Conservation (phyloP, 2,329 filamentous ascomycete species). For the Periconia macrospinosa region DNA sequence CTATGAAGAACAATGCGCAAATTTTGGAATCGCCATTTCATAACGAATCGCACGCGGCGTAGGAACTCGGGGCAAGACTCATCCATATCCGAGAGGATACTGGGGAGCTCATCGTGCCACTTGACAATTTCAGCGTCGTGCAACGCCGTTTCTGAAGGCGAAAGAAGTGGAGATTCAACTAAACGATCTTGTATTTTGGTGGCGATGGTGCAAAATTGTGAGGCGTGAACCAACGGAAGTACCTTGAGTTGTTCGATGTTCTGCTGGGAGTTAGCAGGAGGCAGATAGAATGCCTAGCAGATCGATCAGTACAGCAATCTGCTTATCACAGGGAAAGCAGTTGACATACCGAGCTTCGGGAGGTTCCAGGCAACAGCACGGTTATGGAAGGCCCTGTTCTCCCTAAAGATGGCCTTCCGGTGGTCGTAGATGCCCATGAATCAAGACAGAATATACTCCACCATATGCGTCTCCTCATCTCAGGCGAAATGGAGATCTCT, state of each 20-base stretch:
- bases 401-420: slow-evolving; percentile 45
- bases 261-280: slow-evolving; percentile 37
- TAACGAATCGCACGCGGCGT: slow-evolving; percentile 70
- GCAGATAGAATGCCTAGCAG: slow-evolving; percentile 12
- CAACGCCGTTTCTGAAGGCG: slow-evolving; percentile 65
- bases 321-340: neutral
- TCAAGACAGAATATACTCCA: slow-evolving; percentile 51
- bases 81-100: slow-evolving; percentile 44
- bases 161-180: slow-evolving; percentile 68
- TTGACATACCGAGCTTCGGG: slow-evolving; percentile 30
- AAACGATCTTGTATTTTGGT: slow-evolving; percentile 77
- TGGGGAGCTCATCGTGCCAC: slow-evolving; percentile 72
- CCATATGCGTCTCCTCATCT: slow-evolving; percentile 47
- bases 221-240: slow-evolving; percentile 73
- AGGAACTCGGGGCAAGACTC: slow-evolving; percentile 72
- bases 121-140: slow-evolving; percentile 69
- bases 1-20: slow-evolving; percentile 75
- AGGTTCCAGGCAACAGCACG: slow-evolving; percentile 40
- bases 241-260: slow-evolving; percentile 63
- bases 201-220: slow-evolving; percentile 77
- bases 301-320: neutral
- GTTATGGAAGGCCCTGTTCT: slow-evolving; percentile 44
- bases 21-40: slow-evolving; percentile 83
- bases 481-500: slow-evolving; percentile 40
- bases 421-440: slow-evolving; percentile 48